Percentiles rank a stretch among this genome's conserved stretches.
phyloP scores from a whole-genome alignment of 2,329 filamentous ascomycete genomes.

The Trichophaea hybrida region DNA sequence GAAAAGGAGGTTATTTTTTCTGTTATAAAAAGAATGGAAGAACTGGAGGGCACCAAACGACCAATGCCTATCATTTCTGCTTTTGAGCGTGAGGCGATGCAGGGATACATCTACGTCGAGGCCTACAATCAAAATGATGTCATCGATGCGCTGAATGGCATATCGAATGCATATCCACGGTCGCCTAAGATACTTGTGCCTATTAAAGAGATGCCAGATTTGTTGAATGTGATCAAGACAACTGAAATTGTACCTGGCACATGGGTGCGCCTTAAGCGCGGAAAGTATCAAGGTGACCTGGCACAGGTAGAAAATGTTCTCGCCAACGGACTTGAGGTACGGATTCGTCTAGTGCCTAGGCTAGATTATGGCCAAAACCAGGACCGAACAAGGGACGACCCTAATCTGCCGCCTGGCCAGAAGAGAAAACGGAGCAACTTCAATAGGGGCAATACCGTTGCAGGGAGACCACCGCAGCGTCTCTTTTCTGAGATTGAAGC shows the following conservation, averaged over 20 bases:
- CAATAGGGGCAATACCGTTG: constrained; percentile 37
- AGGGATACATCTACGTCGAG: constrained; percentile 90
- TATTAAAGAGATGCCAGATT: constrained; percentile 93
- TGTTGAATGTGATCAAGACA: constrained; percentile 79
- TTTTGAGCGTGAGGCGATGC: constrained; percentile 86
- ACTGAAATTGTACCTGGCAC: constrained; percentile 72
- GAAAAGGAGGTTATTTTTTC: constrained; percentile 80
- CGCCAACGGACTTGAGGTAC: constrained; percentile 77
- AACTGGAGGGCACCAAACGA: constrained; percentile 61
- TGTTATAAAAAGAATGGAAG: constrained; percentile 78
- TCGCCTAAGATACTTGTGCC: constrained; percentile 78
- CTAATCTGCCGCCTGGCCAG: constrained; percentile 39
- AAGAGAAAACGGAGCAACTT: constrained; percentile 64
- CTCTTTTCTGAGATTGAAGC: constrained; percentile 90
- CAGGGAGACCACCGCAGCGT: constrained; percentile 66
- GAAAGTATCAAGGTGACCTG: constrained; percentile 75
- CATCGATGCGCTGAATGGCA: constrained; percentile 62
- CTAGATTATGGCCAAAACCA: constrained; percentile 85
- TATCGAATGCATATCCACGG: constrained; percentile 80
- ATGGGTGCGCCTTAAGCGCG: constrained; percentile 75
- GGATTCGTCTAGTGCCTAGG: constrained; percentile 74
- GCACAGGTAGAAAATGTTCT: constrained; percentile 87
- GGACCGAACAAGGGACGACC: constrained; percentile 42
- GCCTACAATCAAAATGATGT: constrained; percentile 79
- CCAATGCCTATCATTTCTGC: constrained; percentile 74